Conservation (phyloP, 2,329 filamentous ascomycete species). For the Cladosporium sphaerospermum region DNA sequence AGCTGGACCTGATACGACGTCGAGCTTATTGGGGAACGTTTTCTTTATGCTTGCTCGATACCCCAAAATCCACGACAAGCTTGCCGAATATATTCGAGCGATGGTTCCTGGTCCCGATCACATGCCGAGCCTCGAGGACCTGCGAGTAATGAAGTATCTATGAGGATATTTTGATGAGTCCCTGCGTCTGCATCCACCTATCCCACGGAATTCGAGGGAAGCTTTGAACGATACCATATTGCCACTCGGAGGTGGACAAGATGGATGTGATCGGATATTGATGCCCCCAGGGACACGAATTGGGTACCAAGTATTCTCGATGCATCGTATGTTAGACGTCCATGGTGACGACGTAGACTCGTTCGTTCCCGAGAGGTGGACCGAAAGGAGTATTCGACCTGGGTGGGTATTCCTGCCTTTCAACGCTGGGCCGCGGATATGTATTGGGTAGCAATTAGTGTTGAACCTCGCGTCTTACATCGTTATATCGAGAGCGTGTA, state of each 20-base stretch:
- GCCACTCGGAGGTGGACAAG: conserved; percentile 41
- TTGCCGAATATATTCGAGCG: conserved; percentile 62
- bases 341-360: conserved; percentile 35
- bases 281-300: conserved; percentile 38
- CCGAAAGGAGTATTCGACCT: conserved; percentile 25
- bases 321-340: conserved; percentile 33
- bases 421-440: conserved; percentile 43
- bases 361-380: conserved; percentile 33
- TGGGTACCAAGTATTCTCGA: conserved; percentile 27
- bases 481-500: conserved; percentile 37
- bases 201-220: conserved; percentile 45
- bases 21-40: conserved; percentile 72
- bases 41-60: conserved; percentile 74
- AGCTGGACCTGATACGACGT: conserved; percentile 82
- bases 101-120: conserved; percentile 35
- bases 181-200: conserved; percentile 45
- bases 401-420: conserved; percentile 46
- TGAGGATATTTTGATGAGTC: conserved; percentile 36
- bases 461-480: conserved; percentile 46
- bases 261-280: conserved; percentile 40
- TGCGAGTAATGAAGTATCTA: conserved; percentile 87
- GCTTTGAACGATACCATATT: conserved; percentile 44
- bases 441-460: conserved; percentile 47
- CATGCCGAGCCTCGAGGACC: conserved; percentile 67
- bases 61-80: conserved; percentile 58